Percentiles rank a stretch among this genome's conserved stretches.
Conservation (phyloP, 2,329 filamentous ascomycete species). For the Hyphodiscus sp. region DNA sequence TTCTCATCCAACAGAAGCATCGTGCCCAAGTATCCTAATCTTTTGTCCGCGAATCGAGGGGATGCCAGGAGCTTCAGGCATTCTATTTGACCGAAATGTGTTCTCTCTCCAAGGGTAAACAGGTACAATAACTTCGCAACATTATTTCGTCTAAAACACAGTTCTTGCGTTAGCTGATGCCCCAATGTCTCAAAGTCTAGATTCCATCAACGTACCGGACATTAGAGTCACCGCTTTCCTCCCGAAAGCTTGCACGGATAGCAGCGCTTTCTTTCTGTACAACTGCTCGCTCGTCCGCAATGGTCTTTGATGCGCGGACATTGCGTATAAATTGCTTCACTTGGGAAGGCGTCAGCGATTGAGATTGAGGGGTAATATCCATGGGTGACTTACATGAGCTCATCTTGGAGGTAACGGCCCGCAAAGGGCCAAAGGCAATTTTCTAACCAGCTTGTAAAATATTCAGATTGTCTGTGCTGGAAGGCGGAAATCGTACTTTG, state of each 20-base stretch:
- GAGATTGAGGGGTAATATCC: slow-evolving; percentile 8
- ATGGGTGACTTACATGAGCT: slow-evolving; percentile 28
- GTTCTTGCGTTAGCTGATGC: background rate
- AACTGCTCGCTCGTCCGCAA: slow-evolving; percentile 95
- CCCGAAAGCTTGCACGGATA: slow-evolving; percentile 93
- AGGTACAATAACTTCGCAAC: slow-evolving; percentile 97
- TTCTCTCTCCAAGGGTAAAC: slow-evolving; percentile 94
- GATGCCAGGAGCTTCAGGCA: slow-evolving; percentile 96
- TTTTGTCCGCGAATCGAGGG: slow-evolving; percentile 95
- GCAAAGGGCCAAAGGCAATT: slow-evolving; percentile 25
- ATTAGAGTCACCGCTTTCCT: slow-evolving; percentile 89
- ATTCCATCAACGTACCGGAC: slow-evolving; percentile 60
- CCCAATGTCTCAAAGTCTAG: background rate
- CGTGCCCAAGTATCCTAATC: slow-evolving; percentile 89
- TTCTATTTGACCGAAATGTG: slow-evolving; percentile 98
- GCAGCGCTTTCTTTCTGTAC: slow-evolving; percentile 99
- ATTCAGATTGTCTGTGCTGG: background rate
- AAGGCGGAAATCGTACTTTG: background rate
- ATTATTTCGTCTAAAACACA: slow-evolving; percentile 75
- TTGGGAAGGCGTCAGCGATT: slow-evolving; percentile 34
- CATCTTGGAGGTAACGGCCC: slow-evolving; percentile 28
- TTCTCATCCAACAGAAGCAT: slow-evolving; percentile 97
- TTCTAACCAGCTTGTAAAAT: slow-evolving; percentile 13
- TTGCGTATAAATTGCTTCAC: slow-evolving; percentile 99
- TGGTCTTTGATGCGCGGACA: slow-evolving; percentile 96